Conservation (phyloP, 139 green algal species). For the Asterochloris sp. region DNA sequence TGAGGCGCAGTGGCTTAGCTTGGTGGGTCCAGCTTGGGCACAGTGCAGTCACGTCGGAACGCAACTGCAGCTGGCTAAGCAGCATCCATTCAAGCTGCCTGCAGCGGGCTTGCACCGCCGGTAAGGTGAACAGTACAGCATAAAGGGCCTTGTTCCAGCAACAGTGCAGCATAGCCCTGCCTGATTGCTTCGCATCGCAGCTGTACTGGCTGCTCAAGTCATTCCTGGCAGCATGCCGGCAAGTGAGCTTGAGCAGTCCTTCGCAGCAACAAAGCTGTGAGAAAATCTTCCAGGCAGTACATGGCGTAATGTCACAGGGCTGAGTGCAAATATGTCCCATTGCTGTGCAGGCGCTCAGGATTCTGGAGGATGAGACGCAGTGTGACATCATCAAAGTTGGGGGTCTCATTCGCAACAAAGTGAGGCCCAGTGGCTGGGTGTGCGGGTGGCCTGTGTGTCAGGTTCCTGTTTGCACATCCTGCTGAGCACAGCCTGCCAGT, state of each 20-base stretch:
- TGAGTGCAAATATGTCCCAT: not conserved
- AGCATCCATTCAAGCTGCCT: too few relatives aligned
- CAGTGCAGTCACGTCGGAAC: too few relatives aligned
- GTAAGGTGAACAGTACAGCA: too few relatives aligned
- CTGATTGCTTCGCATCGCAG: not conserved
- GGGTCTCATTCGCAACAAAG: conserved; percentile 91
- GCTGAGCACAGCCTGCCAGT: not conserved
- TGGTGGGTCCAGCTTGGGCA: too few relatives aligned
- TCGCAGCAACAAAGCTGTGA: not conserved
- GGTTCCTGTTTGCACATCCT: not conserved
- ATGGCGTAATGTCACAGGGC: not conserved
- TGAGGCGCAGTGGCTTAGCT: too few relatives aligned
- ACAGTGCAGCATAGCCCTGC: too few relatives aligned
- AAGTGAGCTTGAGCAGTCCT: not conserved
- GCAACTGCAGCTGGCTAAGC: too few relatives aligned
- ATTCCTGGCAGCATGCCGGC: not conserved
- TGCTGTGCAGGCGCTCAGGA: conserved; percentile 79
- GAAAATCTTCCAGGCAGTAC: not conserved
- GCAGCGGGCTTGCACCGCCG: too few relatives aligned
- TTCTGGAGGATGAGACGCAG: conserved; percentile 91
- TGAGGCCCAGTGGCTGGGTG: not conserved
- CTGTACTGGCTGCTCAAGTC: not conserved
- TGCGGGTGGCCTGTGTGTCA: not conserved
- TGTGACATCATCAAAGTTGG: conserved; percentile 99
- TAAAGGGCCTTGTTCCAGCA: too few relatives aligned